Evolutionary conservation across 176 grass and related monocot genomes (phyloP).

Genomic region (Elaeis guineensis): DNA sequence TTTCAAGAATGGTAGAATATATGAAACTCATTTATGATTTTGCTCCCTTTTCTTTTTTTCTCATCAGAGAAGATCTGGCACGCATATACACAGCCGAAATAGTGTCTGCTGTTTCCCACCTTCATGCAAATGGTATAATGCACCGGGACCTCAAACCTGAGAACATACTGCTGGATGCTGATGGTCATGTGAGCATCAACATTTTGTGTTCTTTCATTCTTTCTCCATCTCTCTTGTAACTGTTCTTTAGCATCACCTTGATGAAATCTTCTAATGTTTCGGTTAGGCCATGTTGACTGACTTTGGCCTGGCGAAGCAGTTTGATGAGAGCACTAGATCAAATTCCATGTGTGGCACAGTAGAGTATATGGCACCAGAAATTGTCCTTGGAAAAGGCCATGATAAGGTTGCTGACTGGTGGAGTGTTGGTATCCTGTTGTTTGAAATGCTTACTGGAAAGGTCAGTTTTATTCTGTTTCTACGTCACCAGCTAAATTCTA

Average conservation of each 20-base stretch:
- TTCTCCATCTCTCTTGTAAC: neutral
- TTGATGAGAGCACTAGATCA: slow-evolving; percentile 93
- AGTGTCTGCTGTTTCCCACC: slow-evolving; percentile 79
- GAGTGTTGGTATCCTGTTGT: slow-evolving; percentile 93
- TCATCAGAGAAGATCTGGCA: slow-evolving; percentile 88
- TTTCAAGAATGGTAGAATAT: too few relatives aligned
- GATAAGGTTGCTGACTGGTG: slow-evolving; percentile 99
- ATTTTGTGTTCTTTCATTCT: neutral
- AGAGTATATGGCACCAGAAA: slow-evolving; percentile 98
- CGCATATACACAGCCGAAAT: slow-evolving; percentile 85
- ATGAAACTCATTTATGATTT: too few relatives aligned
- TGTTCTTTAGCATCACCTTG: neutral
- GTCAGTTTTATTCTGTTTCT: slow-evolving; percentile 20
- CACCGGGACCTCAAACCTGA: slow-evolving; percentile 99
- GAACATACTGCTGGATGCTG: slow-evolving; percentile 88
- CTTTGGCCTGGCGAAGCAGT: slow-evolving; percentile 93
- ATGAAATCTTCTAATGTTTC: neutral
- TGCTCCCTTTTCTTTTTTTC: slow-evolving; percentile 2
- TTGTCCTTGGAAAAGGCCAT: slow-evolving; percentile 79
- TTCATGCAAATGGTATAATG: slow-evolving; percentile 93
- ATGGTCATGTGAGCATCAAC: slow-evolving; percentile 72
- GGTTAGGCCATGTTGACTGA: slow-evolving; percentile 83
- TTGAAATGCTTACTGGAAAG: slow-evolving; percentile 99
- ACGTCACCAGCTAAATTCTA: too few relatives aligned
- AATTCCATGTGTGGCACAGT: slow-evolving; percentile 94